Percentiles rank a stretch among this genome's conserved stretches.
Evolutionary conservation across 768 basidiomycete species (phyloP).

Genomic region (Amanita pallidorosea): DNA sequence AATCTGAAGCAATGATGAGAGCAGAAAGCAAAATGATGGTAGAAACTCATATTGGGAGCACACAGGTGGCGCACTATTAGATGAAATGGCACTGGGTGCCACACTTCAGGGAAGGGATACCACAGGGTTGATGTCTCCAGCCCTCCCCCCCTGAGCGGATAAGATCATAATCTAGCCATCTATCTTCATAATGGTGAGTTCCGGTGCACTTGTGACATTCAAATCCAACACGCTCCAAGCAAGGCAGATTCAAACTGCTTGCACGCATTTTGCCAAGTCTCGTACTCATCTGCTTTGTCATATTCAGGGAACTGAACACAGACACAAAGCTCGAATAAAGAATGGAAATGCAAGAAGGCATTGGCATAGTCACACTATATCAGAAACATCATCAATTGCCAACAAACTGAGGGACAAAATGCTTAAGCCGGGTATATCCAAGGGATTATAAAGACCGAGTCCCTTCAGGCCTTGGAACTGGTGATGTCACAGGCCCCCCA

Average conservation of each 20-base stretch:
- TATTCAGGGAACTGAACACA: conserved; percentile 28
- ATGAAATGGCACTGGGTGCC: conserved; percentile 14
- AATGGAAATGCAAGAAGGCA: conserved; percentile 16
- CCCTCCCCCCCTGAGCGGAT: too few species aligned
- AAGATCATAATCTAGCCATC: too few species aligned
- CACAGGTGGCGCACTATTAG: background rate
- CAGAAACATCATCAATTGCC: background rate
- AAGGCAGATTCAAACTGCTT: conserved; percentile 18
- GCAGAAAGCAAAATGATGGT: background rate
- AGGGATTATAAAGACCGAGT: too few species aligned
- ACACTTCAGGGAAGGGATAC: conserved; percentile 31
- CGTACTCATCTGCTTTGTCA: conserved; percentile 20
- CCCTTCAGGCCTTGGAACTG: too few species aligned
- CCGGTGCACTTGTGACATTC: conserved; percentile 29
- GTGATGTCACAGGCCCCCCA: too few species aligned
- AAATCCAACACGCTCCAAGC: conserved; percentile 23
- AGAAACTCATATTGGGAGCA: background rate
- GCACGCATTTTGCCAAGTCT: conserved; percentile 22
- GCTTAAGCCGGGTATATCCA: too few species aligned
- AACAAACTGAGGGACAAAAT: too few species aligned
- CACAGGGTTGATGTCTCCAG: too few species aligned
- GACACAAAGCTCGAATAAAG: conserved; percentile 19
- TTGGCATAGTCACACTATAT: conserved; percentile 22
- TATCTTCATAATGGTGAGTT: too few species aligned
- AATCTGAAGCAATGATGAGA: background rate